Conservation (phyloP, 768 basidiomycete species). For the Lactarius trivialis region DNA sequence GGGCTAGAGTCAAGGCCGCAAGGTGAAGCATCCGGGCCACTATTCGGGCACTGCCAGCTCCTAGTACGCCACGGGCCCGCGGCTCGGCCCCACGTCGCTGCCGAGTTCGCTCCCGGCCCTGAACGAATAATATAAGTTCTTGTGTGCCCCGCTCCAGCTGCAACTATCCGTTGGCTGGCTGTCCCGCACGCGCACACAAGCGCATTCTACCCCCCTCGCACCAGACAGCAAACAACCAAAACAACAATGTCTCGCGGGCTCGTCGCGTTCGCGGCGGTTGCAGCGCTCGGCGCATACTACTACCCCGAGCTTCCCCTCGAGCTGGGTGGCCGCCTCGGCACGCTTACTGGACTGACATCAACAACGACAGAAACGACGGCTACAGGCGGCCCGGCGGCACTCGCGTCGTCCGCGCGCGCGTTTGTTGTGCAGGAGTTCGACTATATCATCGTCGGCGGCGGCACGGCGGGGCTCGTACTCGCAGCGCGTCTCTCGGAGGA, state of each 20-base stretch:
- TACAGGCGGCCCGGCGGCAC: neutral
- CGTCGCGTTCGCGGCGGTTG: neutral
- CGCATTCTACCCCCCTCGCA: neutral
- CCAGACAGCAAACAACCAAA: neutral
- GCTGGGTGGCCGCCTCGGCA: neutral
- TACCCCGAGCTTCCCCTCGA: neutral
- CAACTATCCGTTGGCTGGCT: neutral
- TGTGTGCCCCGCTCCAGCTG: neutral
- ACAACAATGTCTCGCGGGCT: constrained; percentile 1
- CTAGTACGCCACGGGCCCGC: neutral
- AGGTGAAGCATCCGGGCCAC: neutral
- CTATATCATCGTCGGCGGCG: constrained; percentile 19
- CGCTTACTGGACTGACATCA: neutral
- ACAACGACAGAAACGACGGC: no score
- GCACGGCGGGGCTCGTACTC: constrained; percentile 29
- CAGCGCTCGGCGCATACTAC: constrained; percentile 9
- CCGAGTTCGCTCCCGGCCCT: neutral
- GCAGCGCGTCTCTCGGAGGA: constrained; percentile 29
- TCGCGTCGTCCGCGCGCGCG: constrained; percentile 8
- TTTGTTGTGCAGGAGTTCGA: constrained; percentile 19
- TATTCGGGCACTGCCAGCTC: neutral
- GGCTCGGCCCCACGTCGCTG: constrained; percentile 3
- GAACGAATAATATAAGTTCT: neutral
- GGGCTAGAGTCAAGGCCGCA: neutral
- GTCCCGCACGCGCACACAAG: neutral